Base-by-base conservation (phyloP, 2,329 filamentous ascomycete species). In the Beauveria scarabaeidicola region DNA sequence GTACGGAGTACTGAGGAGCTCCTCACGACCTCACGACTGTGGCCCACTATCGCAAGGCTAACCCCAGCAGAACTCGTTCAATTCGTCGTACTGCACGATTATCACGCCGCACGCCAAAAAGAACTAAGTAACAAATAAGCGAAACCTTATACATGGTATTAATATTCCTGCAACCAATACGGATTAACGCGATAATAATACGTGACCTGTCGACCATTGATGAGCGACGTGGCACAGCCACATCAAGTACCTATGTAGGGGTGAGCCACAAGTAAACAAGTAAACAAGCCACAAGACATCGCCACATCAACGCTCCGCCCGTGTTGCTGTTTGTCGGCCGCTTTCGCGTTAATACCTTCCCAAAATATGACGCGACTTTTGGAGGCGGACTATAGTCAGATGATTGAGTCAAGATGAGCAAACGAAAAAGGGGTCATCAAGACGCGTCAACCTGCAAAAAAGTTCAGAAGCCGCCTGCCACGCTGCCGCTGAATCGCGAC, bases 401-500 rank as follows among this genome's bases (percentile, higher is more conserved):
- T 58, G 25, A 11, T 36, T 25, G 15, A 17, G 2, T 43, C 55
- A 15, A 23, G 2, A 59, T 59, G 57, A n/a, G 1, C 21, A 62
- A 62, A 23, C 58, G 61, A 17, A 60, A 58, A 21, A 19, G 32
- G 7, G 23, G 2, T 13, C 21, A 58, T 48, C 10, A 60, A 36
- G 66, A 69, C 66, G 63, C 67, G 69, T 67, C 65, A 25, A 38
- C 21, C 60, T 60, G 38, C 68, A 65, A 41, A 60, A 57, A 52
- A 59, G 36, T 21, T 9, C 53, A 23, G 11, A 11, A 15, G 11
- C 32, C 9, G 19, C 61, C 48, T 53, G 38, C 27, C n/a, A 44
- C n/a, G 3, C 53, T 36, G 48, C 63, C 67, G 17, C 66, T 73
- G 52, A 74, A 66, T 66, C 86, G 90, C 68, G 82, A 84, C 58